Conservation (phyloP, 805 yeast species). For the Lipomyces anomalus region DNA sequence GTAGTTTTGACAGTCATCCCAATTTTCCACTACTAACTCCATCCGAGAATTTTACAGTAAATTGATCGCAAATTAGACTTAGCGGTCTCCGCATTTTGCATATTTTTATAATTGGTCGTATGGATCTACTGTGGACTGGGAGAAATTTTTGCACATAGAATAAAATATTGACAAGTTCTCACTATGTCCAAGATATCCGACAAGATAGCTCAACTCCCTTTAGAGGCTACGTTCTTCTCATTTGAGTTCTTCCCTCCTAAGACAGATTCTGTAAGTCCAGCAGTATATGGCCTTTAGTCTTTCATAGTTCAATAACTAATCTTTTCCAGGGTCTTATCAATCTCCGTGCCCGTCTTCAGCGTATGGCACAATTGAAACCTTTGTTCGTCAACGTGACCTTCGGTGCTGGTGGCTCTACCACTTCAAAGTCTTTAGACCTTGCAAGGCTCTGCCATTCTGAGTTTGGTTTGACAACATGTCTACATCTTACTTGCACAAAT, state of each 20-base stretch:
- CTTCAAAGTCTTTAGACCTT: slow-evolving; percentile 76
- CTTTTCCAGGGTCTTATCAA: slow-evolving; percentile 62
- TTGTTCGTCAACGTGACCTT: slow-evolving; percentile 89
- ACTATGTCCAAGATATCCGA: slow-evolving; percentile 34
- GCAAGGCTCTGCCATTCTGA: slow-evolving; percentile 72
- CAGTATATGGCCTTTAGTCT: neutral
- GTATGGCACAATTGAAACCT: slow-evolving; percentile 87
- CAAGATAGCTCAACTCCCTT: slow-evolving; percentile 44
- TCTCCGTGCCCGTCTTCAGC: slow-evolving; percentile 73
- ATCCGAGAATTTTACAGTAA: too few relatives aligned
- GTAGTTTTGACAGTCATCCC: too few relatives aligned
- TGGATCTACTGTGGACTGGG: too few relatives aligned
- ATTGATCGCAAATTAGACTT: too few relatives aligned
- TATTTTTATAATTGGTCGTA: too few relatives aligned
- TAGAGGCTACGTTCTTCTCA: slow-evolving; percentile 64
- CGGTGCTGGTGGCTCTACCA: slow-evolving; percentile 98
- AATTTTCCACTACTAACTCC: too few relatives aligned
- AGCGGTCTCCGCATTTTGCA: too few relatives aligned
- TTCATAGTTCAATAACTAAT: neutral
- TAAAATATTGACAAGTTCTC: too few relatives aligned
- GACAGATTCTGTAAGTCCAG: slow-evolving; percentile 54
- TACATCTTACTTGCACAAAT: slow-evolving; percentile 95
- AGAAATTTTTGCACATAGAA: too few relatives aligned
- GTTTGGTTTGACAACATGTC: slow-evolving; percentile 78
- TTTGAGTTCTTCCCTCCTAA: slow-evolving; percentile 97